Base-by-base conservation (phyloP, 345 rosid genomes). In the Euphorbia pulcherrima region DNA sequence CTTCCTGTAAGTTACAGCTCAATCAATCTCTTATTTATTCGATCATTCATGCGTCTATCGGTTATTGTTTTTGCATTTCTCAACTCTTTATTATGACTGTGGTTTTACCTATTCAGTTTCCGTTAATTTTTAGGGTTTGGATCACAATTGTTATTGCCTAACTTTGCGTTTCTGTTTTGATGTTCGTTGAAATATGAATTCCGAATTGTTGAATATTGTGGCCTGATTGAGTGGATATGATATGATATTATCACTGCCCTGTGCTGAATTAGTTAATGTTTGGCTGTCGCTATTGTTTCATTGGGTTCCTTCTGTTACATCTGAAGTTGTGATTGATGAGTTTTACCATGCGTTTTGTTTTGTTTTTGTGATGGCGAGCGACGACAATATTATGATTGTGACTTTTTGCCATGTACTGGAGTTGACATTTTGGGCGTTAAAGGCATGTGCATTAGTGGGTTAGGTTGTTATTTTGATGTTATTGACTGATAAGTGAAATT, bases 111-210 rank as follows among this genome's bases (percentile, higher is more conserved):
- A 21, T 37, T 61, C 53, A 23, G 24, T 60, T n/a, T 52, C 33
- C 18, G 13, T 41, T 24, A 8, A 23, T 21, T 57, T 54, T 14
- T 68, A 65, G 66, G 71, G 70, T 40, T 59, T 51, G 66, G 70
- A 72, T 72, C 66, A n/a, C 64, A 47, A 46, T 48, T 58, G 1
- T 9, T 17, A 30, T 16, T 39, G 24, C 12, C n/a, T n/a, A n/a
- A n/a, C n/a, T n/a, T n/a, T n/a, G n/a, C n/a, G n/a, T n/a, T n/a
- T n/a, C n/a, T n/a, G n/a, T n/a, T n/a, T n/a, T n/a, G n/a, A n/a
- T n/a, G n/a, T n/a, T n/a, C n/a, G n/a, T n/a, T n/a, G n/a, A n/a
- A n/a, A n/a, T n/a, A n/a, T n/a, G n/a, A n/a, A n/a, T n/a, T n/a
- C n/a, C n/a, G n/a, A n/a, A n/a, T n/a, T n/a, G n/a, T n/a, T n/a